phyloP scores from a whole-genome alignment of 768 basidiomycete species.

The Coprinopsis strossmayeri region DNA sequence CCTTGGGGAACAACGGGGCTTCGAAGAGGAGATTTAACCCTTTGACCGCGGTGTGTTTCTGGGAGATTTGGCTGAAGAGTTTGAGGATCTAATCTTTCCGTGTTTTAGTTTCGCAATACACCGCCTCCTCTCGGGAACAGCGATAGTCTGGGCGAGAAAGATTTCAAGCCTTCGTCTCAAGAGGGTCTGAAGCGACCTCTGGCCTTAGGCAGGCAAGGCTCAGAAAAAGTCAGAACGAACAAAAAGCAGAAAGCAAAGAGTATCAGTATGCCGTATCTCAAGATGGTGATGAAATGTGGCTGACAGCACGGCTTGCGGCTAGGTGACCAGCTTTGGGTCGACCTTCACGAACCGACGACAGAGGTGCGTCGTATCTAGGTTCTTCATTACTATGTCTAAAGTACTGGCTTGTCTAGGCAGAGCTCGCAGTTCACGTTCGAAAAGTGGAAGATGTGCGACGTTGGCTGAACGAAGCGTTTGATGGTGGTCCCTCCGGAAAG shows the following conservation, averaged over 20 bases:
- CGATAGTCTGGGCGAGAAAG: background rate
- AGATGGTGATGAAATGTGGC: background rate
- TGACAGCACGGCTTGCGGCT: background rate
- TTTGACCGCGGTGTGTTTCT: constrained; percentile 25
- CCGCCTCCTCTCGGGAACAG: background rate
- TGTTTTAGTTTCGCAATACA: constrained; percentile 20
- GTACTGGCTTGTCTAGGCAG: no score
- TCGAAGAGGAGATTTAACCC: constrained; percentile 23
- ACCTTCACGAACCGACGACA: constrained; percentile 53
- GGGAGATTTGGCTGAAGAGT: background rate
- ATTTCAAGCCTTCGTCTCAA: background rate
- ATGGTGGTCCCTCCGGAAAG: constrained; percentile 57
- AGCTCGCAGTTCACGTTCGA: constrained; percentile 72
- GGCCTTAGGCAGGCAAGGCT: background rate
- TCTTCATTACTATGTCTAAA: constrained; percentile 18
- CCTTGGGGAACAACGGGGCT: background rate
- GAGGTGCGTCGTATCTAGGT: constrained; percentile 35
- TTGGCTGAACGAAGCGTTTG: constrained; percentile 71
- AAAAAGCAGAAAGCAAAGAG: background rate
- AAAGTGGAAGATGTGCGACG: constrained; percentile 74
- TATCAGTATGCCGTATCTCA: background rate
- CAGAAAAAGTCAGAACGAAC: background rate
- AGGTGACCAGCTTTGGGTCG: constrained; percentile 52
- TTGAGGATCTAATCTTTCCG: constrained; percentile 7
- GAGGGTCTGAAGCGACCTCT: background rate